Base-by-base conservation (phyloP, 2,329 filamentous ascomycete species). In the Shiraia sp. region DNA sequence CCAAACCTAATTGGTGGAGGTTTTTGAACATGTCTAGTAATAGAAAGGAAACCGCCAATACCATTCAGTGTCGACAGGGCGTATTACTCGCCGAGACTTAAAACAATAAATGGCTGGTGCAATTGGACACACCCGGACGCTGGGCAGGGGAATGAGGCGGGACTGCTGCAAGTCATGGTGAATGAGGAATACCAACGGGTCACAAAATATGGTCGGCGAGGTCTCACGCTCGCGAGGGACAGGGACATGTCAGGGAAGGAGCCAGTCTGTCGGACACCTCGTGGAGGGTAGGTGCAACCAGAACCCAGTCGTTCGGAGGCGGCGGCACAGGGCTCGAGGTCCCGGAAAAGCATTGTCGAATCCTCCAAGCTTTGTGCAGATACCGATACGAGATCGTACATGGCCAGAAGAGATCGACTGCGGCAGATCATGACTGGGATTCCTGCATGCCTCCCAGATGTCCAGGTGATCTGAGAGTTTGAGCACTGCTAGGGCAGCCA, bases 321-420 rank as follows among this genome's bases (percentile, higher is more conserved):
- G 34, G 36, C 54, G 55, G 57, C 51, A 51, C 32, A 47, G 49
- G 36, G 51, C 35, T 53, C 19, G 41, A 49, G 51, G 52, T 59
- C 61, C 57, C 55, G 57, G 60, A 61, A 59, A 63, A 63, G 56
- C 55, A 64, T 46, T 40, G 40, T 48, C 47, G 41, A 42, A 36
- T 44, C 36, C 42, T 33, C 28, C 37, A 36, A 46, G 35, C 35
- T 36, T 14, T 33, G 27, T 8, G 26, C 15, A 24, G 19, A 23
- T n/a, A 29, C 27, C 36, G 36, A 53, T 53, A 47, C 36, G 45
- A 59, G 50, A 55, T 52, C 49, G 47, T 36, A 38, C 32, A 40
- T 50, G 30, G 42, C 38, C 42, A 36, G 38, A 49, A 36, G 33
- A 47, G 47, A 45, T 51, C 30, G 33, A 34, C 28, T 47, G 40